Percentiles rank a stretch among this genome's conserved stretches.
These are phyloP conservation scores for Penicilliopsis zonata DNA, from an alignment of 495 filamentous ascomycete species.

Conservation along the genomic window DNA sequence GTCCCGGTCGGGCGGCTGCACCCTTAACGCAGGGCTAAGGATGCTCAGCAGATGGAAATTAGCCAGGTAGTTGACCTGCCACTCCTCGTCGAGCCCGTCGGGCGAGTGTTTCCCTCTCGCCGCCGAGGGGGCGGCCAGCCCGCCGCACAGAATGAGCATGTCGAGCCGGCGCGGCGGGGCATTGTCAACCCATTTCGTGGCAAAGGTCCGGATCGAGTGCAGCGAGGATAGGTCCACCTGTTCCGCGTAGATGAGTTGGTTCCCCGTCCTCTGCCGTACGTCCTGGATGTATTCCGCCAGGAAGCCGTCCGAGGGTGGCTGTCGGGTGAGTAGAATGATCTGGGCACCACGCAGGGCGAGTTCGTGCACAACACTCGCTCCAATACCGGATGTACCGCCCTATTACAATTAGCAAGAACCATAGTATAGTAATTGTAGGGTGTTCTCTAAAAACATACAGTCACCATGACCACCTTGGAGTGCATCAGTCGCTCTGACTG, in stretches of 20 bases:
- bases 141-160: constrained; percentile 80
- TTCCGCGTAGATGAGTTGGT: constrained; percentile 88
- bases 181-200: constrained; percentile 99
- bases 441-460: constrained; percentile 47
- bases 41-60: constrained; percentile 94
- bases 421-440: constrained; percentile 2
- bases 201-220: constrained; percentile 81
- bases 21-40: constrained; percentile 72
- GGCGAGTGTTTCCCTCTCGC: constrained; percentile 42
- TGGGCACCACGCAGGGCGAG: constrained; percentile 82
- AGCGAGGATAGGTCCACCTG: constrained; percentile 81
- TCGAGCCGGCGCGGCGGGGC: constrained; percentile 83
- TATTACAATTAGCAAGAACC: constrained; percentile 16
- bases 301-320: constrained; percentile 71
- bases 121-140: constrained; percentile 52
- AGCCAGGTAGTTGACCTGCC: constrained; percentile 89
- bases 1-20: constrained; percentile 87
- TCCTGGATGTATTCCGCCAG: constrained; percentile 87
- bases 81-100: constrained; percentile 78
- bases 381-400: constrained; percentile 93
- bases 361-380: constrained; percentile 56
- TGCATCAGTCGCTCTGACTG: constrained; percentile 77
- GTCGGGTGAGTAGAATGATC: constrained; percentile 77
- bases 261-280: constrained; percentile 64
- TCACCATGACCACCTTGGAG: constrained; percentile 85